Percentiles rank a stretch among this genome's conserved stretches.
phyloP scores from a whole-genome alignment of 441 rosid genomes.

The Erodium moschatum region DNA sequence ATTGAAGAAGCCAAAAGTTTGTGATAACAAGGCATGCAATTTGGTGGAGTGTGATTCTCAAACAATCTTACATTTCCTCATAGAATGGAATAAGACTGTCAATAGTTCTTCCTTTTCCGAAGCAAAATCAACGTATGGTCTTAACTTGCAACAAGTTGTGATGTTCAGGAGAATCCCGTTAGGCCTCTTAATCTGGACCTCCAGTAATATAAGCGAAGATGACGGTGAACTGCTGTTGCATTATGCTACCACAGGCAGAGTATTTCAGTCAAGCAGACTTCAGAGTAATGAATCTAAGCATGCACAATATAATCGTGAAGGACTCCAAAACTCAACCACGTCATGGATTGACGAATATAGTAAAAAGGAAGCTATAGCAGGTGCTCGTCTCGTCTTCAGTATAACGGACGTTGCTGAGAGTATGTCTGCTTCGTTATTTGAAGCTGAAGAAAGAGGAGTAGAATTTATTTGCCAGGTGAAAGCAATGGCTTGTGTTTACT shows the following conservation, averaged over 20 bases:
- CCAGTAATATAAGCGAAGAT: slow-evolving; percentile 34
- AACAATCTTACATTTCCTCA: slow-evolving; percentile 36
- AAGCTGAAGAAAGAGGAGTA: slow-evolving; percentile 37
- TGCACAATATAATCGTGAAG: slow-evolving; percentile 18
- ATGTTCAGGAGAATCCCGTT: slow-evolving; percentile 48
- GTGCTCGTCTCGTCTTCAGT: slow-evolving; percentile 47
- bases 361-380: slow-evolving; percentile 45
- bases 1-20: slow-evolving; percentile 33
- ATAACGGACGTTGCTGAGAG: slow-evolving; percentile 49
- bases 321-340: slow-evolving; percentile 16
- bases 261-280: slow-evolving; percentile 21
- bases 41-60: slow-evolving; percentile 24
- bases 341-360: slow-evolving; percentile 22
- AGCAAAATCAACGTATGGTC: slow-evolving; percentile 18
- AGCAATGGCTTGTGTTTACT: slow-evolving; percentile 42
- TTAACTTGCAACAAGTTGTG: slow-evolving; percentile 22
- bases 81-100: slow-evolving; percentile 27
- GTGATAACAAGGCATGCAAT: slow-evolving; percentile 18
- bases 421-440: slow-evolving; percentile 41
- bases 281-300: slow-evolving; percentile 22
- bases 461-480: slow-evolving; percentile 45
- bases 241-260: slow-evolving; percentile 54
- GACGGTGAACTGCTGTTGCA: slow-evolving; percentile 55
- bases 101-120: slow-evolving; percentile 23
- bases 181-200: slow-evolving; percentile 46